These are phyloP conservation scores for Corymbia maculata DNA, from an alignment of 345 rosid species.

Conservation along the genomic window DNA sequence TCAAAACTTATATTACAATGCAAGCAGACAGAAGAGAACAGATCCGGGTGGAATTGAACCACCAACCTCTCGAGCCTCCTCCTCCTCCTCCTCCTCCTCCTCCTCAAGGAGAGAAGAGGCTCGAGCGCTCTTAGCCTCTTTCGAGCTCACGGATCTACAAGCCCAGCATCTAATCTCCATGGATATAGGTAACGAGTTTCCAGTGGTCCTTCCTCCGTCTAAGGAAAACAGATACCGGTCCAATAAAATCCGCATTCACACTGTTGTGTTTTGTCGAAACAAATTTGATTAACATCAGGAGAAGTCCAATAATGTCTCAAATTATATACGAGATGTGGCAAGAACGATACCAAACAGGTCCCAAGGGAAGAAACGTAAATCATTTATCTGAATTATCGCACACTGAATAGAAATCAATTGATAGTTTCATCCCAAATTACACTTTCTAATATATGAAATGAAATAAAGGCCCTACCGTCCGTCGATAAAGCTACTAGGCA, in stretches of 20 bases:
- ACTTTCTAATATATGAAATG: no score
- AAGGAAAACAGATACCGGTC: fast-evolving
- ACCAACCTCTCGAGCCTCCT: background rate
- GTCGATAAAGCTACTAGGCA: background rate
- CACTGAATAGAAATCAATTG: no score
- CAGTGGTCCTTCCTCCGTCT: fast-evolving
- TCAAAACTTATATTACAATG: background rate
- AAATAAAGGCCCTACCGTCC: no score
- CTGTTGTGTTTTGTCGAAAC: background rate
- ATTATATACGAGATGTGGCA: background rate
- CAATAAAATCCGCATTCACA: background rate
- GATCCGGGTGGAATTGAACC: background rate
- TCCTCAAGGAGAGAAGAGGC: background rate
- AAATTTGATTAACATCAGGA: background rate
- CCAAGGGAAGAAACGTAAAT: no score
- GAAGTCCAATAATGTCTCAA: background rate
- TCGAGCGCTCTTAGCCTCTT: background rate
- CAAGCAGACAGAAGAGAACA: background rate
- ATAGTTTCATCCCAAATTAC: background rate
- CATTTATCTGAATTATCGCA: background rate
- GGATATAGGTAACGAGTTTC: background rate
- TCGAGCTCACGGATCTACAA: background rate
- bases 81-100: background rate
- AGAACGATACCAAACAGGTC: no score
- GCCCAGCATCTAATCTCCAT: background rate